phyloP scores from a whole-genome alignment of 2,329 filamentous ascomycete species.

The Xylaria sp. region DNA sequence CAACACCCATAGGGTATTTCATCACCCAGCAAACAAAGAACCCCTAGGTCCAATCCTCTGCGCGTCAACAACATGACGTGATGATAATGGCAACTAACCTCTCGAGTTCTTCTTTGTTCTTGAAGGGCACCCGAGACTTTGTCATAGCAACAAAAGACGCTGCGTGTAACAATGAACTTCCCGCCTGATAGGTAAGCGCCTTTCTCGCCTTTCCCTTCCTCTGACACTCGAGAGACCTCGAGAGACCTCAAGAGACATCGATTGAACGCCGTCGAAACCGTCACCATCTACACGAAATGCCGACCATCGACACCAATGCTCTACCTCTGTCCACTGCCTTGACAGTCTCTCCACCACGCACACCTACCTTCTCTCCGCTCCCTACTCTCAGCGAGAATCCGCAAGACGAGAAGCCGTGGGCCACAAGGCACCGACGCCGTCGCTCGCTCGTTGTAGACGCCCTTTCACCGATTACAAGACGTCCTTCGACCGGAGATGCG shows the following conservation, averaged over 20 bases:
- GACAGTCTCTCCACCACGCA: constrained; percentile 12
- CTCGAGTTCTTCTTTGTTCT: constrained; percentile 41
- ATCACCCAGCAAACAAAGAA: constrained; percentile 26
- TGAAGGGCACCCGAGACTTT: constrained; percentile 22
- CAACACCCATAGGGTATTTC: too few relatives aligned
- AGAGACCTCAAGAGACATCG: background rate
- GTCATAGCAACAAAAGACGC: constrained; percentile 28
- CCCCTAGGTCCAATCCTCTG: background rate
- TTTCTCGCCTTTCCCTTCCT: constrained; percentile 5
- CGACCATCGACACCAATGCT: constrained; percentile 5
- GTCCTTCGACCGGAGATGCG: constrained; percentile 5
- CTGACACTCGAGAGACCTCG: constrained; percentile 2
- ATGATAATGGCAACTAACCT: constrained; percentile 24
- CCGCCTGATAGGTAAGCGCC: constrained; percentile 48
- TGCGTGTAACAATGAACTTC: constrained; percentile 45
- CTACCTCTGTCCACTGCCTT: constrained; percentile 11
- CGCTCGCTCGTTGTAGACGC: constrained; percentile 30
- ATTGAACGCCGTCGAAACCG: background rate
- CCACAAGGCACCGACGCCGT: constrained; percentile 44
- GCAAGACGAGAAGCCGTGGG: constrained; percentile 46
- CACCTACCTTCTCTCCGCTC: constrained; percentile 37
- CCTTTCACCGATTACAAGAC: constrained; percentile 23
- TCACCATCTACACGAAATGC: constrained; percentile 11
- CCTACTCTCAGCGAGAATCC: constrained; percentile 38
- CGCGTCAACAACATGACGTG: background rate